A percentile compares a stretch with the other conserved stretches of the same genome.
Evolutionary conservation across 257 asterid genomes (phyloP).

Genomic region (Solanum tacnaense): DNA sequence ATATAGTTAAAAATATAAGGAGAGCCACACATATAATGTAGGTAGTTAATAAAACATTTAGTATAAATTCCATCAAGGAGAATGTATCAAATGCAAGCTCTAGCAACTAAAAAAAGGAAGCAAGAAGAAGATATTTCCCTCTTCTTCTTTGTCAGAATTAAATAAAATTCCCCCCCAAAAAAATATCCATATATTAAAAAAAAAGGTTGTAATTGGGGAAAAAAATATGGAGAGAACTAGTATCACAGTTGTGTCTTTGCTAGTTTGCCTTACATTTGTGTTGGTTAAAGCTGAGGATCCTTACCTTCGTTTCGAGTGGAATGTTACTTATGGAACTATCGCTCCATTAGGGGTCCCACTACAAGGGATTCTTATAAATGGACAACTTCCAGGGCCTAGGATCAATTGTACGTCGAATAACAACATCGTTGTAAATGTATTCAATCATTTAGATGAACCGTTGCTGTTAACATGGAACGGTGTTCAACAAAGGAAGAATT

Average conservation of each 20-base stretch:
- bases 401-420: conserved; percentile 1
- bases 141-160: neutral
- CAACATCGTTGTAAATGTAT: neutral
- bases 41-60: neutral
- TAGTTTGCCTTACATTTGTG: neutral
- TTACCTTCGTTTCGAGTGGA: neutral
- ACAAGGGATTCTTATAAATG: conserved; percentile 3
- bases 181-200: too few relatives aligned
- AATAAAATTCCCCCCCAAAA: neutral
- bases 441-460: neutral
- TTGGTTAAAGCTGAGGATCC: conserved; percentile 1
- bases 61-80: neutral
- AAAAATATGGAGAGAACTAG: neutral
- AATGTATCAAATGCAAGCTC: neutral
- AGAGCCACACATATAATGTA: neutral
- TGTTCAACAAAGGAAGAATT: conserved; percentile 7
- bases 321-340: neutral
- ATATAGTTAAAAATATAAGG: neutral
- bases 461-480: conserved; percentile 1
- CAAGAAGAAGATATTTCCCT: neutral
- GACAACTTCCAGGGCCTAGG: neutral
- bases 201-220: too few relatives aligned
- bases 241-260: neutral
- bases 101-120: neutral
- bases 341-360: conserved; percentile 4